Evolutionary conservation across 495 filamentous ascomycete species (phyloP).

Genomic region (Penicillium argentinense): DNA sequence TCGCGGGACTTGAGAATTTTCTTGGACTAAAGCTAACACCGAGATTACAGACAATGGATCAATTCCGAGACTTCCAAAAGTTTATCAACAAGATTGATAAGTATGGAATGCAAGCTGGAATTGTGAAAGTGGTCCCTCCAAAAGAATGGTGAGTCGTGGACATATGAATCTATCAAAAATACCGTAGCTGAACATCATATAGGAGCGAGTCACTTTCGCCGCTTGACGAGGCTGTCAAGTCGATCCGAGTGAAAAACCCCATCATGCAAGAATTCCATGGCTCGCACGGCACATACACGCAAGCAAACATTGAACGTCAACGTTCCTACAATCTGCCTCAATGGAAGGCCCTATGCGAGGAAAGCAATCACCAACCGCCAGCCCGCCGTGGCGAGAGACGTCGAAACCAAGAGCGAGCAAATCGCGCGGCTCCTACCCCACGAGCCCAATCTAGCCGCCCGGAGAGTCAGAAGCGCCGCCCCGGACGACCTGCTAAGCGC

Average conservation of each 20-base stretch:
- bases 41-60: conserved; percentile 69
- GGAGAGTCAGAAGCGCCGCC: conserved; percentile 44
- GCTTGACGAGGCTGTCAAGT: conserved; percentile 84
- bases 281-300: conserved; percentile 87
- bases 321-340: conserved; percentile 94
- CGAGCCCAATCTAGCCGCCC: conserved; percentile 33
- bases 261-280: conserved; percentile 98
- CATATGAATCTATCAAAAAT: neutral
- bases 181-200: conserved; percentile 15
- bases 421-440: conserved; percentile 36
- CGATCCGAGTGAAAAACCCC: conserved; percentile 89
- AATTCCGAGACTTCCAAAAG: conserved; percentile 87
- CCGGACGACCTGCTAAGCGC: conserved; percentile 47
- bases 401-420: conserved; percentile 65
- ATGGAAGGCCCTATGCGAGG: conserved; percentile 88
- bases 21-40: conserved; percentile 14
- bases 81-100: conserved; percentile 87
- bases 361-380: conserved; percentile 92
- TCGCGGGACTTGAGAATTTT: too few species aligned
- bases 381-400: conserved; percentile 90
- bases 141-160: conserved; percentile 74
- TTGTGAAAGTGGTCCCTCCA: conserved; percentile 93
- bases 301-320: conserved; percentile 93
- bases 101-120: conserved; percentile 96
- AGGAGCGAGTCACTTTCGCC: conserved; percentile 71